These are phyloP conservation scores for Debaryomyces prosopidis DNA, from an alignment of 805 yeast genomes.

Conservation along the genomic window DNA sequence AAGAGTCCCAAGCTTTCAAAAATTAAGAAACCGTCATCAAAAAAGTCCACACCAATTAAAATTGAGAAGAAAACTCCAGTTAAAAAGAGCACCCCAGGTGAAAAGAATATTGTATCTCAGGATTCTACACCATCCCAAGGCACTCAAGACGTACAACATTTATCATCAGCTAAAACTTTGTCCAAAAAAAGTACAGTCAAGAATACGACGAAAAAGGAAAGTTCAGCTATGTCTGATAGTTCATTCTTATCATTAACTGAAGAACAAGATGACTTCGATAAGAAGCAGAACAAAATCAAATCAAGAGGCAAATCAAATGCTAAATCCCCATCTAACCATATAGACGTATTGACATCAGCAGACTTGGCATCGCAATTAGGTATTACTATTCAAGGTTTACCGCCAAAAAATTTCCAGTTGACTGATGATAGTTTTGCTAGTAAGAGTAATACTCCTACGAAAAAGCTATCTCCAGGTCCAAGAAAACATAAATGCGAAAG, in stretches of 20 bases:
- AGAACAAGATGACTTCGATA: conserved; percentile 26
- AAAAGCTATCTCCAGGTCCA: background rate
- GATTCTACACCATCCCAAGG: background rate
- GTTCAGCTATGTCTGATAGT: conserved; percentile 2
- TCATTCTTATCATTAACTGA: conserved; percentile 17
- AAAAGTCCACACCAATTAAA: conserved; percentile 4
- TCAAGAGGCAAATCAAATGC: background rate
- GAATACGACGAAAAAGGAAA: background rate
- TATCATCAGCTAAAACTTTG: background rate
- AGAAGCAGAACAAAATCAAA: conserved; percentile 16
- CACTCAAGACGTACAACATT: background rate
- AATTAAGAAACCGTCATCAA: background rate
- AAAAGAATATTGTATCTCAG: background rate
- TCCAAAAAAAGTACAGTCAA: background rate
- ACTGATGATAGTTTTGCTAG: conserved; percentile 8
- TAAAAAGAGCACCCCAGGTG: background rate
- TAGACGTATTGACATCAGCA: conserved; percentile 12
- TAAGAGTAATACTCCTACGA: conserved; percentile 3
- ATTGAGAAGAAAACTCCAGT: conserved; percentile 4
- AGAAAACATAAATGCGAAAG: background rate
- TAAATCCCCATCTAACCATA: conserved; percentile 1
- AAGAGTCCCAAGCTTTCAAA: conserved; percentile 4
- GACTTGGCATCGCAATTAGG: conserved; percentile 39
- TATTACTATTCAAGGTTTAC: conserved; percentile 19
- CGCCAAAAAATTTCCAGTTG: conserved; percentile 5